Conservation (phyloP, 2,329 filamentous ascomycete species). For the Chalaropsis ovoidea region DNA sequence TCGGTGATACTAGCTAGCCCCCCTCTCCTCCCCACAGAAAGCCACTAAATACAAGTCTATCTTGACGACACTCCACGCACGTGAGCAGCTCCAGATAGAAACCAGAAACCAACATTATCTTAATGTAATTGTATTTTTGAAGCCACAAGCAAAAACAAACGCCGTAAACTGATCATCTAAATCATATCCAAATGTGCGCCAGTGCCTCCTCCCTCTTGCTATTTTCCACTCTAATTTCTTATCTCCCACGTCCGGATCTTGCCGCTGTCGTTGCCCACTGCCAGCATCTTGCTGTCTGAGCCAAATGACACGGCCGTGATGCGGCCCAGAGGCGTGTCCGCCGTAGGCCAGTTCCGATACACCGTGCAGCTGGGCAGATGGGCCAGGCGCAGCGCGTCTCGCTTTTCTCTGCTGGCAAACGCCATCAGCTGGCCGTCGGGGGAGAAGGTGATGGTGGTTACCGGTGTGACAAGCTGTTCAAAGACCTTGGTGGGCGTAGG, state of each 20-base stretch:
- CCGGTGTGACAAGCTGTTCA: constrained; percentile 79
- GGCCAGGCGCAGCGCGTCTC: constrained; percentile 74
- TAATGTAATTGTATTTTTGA: constrained; percentile 18
- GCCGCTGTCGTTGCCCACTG: constrained; percentile 79
- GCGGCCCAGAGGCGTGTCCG: constrained; percentile 74
- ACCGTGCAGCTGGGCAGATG: constrained; percentile 89
- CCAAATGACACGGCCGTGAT: constrained; percentile 66
- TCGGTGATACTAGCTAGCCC: no score
- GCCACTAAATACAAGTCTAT: background rate
- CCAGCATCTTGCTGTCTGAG: constrained; percentile 56
- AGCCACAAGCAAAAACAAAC: constrained; percentile 18
- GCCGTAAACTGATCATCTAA: constrained; percentile 23
- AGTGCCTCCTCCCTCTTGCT: constrained; percentile 11
- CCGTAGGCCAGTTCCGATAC: constrained; percentile 94
- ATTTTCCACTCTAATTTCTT: constrained; percentile 41
- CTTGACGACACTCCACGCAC: background rate
- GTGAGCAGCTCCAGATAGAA: background rate
- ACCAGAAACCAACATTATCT: background rate
- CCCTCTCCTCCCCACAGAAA: background rate
- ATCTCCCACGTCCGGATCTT: constrained; percentile 91
- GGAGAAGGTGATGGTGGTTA: constrained; percentile 69
- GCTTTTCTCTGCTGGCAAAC: constrained; percentile 78
- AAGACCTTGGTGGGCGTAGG: constrained; percentile 65
- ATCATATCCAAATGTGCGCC: constrained; percentile 22
- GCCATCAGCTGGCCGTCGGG: constrained; percentile 82